Percentiles rank a stretch among this genome's conserved stretches.
Conservation (phyloP, 2,329 filamentous ascomycete genomes). For the Fonsecaea nubica region DNA sequence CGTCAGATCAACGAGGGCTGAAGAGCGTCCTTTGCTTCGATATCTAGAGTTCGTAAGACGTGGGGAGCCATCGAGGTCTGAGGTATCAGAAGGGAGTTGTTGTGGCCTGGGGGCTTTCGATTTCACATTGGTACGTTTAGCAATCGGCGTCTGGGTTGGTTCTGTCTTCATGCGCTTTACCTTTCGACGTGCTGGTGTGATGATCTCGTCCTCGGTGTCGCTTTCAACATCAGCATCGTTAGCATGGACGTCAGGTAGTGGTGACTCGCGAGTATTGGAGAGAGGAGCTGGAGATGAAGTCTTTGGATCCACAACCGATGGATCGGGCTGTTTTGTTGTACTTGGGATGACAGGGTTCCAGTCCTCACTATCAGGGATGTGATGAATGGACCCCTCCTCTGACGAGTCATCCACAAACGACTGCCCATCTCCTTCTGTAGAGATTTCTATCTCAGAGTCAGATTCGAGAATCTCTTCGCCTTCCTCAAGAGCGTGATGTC, state of each 20-base stretch:
- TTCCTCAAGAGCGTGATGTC: conserved; percentile 44
- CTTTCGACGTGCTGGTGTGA: conserved; percentile 26
- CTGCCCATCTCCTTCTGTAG: conserved; percentile 52
- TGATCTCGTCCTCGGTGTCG: conserved; percentile 31
- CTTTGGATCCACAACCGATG: background rate
- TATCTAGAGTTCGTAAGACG: conserved; percentile 28
- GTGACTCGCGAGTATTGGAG: background rate
- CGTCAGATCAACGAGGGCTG: conserved; percentile 45
- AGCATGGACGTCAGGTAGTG: conserved; percentile 11
- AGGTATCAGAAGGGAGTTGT: conserved; percentile 27
- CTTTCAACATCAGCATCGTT: conserved; percentile 36
- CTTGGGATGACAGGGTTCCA: conserved; percentile 27
- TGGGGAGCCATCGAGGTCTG: conserved; percentile 25
- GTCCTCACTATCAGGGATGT: conserved; percentile 26
- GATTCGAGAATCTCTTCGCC: conserved; percentile 57
- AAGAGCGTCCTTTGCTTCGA: conserved; percentile 18
- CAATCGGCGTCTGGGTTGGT: conserved; percentile 1
- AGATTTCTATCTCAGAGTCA: conserved; percentile 35
- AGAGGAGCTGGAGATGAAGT: background rate
- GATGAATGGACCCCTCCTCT: conserved; percentile 29
- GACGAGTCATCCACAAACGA: conserved; percentile 57
- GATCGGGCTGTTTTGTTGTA: background rate
- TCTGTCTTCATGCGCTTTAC: background rate
- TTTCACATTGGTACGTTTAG: conserved; percentile 2
- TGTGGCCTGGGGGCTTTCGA: background rate